A percentile compares a stretch with the other conserved stretches of the same genome.
Evolutionary conservation across 2,329 filamentous ascomycete species (phyloP).

Genomic region (Epichloe scottii): DNA sequence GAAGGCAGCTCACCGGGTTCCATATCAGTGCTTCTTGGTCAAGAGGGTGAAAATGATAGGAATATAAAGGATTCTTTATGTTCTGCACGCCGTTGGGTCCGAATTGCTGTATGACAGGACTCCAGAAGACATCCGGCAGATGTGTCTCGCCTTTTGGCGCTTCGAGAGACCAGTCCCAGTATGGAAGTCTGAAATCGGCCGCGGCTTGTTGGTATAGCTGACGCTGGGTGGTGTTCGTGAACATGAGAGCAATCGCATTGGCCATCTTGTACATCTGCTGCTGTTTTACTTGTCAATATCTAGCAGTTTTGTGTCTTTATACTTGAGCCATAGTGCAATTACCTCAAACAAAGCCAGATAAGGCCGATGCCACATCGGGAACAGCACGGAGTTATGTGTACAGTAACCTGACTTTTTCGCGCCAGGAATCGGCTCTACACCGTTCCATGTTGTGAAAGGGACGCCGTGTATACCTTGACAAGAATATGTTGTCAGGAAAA

Average conservation of each 20-base stretch:
- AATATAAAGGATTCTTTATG: conserved; percentile 50
- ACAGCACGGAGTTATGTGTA: conserved; percentile 61
- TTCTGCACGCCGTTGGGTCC: conserved; percentile 42
- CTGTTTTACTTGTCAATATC: conserved; percentile 14
- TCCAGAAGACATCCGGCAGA: conserved; percentile 31
- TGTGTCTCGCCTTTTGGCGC: conserved; percentile 36
- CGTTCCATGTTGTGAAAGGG: conserved; percentile 46
- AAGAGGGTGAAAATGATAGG: conserved; percentile 48
- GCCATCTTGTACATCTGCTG: conserved; percentile 25
- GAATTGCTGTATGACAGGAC: conserved; percentile 37
- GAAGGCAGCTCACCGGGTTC: conserved; percentile 37
- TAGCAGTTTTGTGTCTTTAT: neutral
- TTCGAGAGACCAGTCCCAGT: conserved; percentile 45
- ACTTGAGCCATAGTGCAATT: conserved; percentile 1
- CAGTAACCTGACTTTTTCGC: conserved; percentile 58
- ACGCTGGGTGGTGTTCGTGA: conserved; percentile 32
- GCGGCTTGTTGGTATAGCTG: conserved; percentile 39
- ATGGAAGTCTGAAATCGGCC: conserved; percentile 40
- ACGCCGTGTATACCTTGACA: conserved; percentile 68
- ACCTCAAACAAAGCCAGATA: conserved; percentile 56
- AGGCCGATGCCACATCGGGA: conserved; percentile 73
- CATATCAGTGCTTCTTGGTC: conserved; percentile 45
- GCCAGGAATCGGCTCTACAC: conserved; percentile 35
- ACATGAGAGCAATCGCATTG: conserved; percentile 33
- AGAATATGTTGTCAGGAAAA: neutral